Conservation (phyloP, 208 protist genomes). For the Leishmania arabica region DNA sequence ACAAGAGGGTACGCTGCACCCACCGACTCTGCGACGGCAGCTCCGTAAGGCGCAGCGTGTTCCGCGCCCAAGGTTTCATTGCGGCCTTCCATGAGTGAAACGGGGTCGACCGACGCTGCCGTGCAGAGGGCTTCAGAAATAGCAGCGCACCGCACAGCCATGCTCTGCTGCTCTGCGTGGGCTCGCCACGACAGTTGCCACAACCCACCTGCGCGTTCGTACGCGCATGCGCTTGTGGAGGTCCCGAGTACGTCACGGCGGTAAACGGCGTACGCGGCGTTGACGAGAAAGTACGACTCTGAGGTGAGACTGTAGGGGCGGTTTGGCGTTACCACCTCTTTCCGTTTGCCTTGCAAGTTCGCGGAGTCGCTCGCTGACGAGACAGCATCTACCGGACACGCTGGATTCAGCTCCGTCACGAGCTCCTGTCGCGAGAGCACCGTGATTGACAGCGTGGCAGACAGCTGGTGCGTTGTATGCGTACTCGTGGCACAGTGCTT, state of each 20-base stretch:
- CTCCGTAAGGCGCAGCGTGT: not conserved
- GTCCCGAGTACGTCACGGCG: constrained; percentile 13
- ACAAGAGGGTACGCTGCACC: constrained; percentile 18
- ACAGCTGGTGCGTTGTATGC: constrained; percentile 13
- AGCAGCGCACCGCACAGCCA: not conserved
- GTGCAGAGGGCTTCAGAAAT: not conserved
- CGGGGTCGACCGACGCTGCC: not conserved
- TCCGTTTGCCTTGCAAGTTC: not conserved
- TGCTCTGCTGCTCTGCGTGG: not conserved
- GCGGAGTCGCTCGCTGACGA: not conserved
- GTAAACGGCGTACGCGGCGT: constrained; percentile 29
- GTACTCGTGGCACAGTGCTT: constrained; percentile 15
- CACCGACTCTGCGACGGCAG: constrained; percentile 4
- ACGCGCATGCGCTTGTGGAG: not conserved
- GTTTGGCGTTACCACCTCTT: not conserved
- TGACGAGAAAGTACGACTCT: constrained; percentile 24
- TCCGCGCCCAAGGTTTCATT: not conserved
- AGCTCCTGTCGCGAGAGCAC: constrained; percentile 16
- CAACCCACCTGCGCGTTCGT: constrained; percentile 4
- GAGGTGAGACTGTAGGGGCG: constrained; percentile 17
- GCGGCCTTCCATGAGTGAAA: not conserved
- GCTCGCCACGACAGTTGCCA: constrained; percentile 28
- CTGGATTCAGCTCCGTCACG: constrained; percentile 13
- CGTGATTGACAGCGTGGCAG: constrained; percentile 14
- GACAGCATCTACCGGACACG: constrained; percentile 7